Conservation (phyloP, 768 basidiomycete genomes). For the Baorangia bicolor region DNA sequence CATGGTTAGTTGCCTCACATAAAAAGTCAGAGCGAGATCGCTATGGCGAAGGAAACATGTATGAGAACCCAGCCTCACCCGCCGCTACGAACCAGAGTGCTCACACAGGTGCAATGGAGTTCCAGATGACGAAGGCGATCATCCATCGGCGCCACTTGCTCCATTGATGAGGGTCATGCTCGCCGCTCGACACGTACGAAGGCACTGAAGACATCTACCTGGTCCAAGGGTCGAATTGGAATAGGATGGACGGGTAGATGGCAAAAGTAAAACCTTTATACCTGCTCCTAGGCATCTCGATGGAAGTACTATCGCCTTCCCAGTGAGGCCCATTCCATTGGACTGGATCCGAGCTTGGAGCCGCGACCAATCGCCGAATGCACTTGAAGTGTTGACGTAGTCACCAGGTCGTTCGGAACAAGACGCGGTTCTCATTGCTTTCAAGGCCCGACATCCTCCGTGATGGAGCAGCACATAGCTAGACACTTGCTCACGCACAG, state of each 20-base stretch:
- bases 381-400: no score
- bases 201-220: constrained; percentile 20
- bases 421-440: no score
- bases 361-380: constrained; percentile 25
- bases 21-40: constrained; percentile 28
- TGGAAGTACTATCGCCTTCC: neutral
- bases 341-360: neutral
- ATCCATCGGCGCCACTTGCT: constrained; percentile 28
- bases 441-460: no score
- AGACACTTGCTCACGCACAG: no score
- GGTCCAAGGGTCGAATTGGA: neutral
- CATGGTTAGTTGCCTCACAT: no score
- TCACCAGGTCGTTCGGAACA: no score
- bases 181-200: constrained; percentile 16
- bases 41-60: constrained; percentile 1
- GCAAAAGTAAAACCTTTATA: constrained; percentile 16
- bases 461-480: no score
- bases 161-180: constrained; percentile 29
- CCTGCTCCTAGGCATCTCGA: neutral
- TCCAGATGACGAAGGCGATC: constrained; percentile 30
- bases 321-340: neutral
- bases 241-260: neutral
- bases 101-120: constrained; percentile 31
- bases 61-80: neutral
- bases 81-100: neutral